phyloP scores from a whole-genome alignment of 179 eudicot genomes.

The Beta lomatogona region DNA sequence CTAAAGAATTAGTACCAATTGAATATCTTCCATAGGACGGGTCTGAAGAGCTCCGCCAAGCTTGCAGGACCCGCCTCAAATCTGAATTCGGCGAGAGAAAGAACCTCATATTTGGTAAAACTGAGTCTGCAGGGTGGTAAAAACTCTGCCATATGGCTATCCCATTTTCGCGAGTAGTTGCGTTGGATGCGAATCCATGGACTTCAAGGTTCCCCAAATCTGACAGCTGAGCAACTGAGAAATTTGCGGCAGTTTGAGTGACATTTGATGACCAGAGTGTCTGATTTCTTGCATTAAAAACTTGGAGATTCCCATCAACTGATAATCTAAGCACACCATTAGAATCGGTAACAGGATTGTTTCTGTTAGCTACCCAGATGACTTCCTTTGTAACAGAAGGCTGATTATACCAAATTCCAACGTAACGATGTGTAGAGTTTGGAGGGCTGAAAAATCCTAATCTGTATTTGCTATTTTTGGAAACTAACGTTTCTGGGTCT shows the following conservation, averaged over 20 bases:
- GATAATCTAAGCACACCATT: constrained; percentile 24
- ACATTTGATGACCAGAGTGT: constrained; percentile 35
- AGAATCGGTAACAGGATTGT: constrained; percentile 27
- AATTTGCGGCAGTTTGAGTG: background rate
- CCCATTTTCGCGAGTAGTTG: background rate
- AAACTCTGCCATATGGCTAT: constrained; percentile 26
- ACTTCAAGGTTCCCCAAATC: constrained; percentile 25
- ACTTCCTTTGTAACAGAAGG: background rate
- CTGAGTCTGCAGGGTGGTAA: constrained; percentile 20
- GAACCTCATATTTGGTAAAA: constrained; percentile 26
- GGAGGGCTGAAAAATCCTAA: constrained; percentile 37
- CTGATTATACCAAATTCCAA: constrained; percentile 35
- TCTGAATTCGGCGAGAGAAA: background rate
- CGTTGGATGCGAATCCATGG: constrained; percentile 4
- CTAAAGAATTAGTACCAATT: background rate
- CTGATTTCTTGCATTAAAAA: constrained; percentile 10
- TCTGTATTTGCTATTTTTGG: constrained; percentile 13
- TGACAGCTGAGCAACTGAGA: constrained; percentile 30
- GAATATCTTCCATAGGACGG: constrained; percentile 23
- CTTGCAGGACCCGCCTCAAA: constrained; percentile 16
- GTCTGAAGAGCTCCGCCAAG: constrained; percentile 31
- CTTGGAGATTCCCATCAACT: constrained; percentile 22
- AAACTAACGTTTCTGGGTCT: constrained; percentile 23
- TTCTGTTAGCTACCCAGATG: constrained; percentile 29
- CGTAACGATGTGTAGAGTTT: constrained; percentile 25